Conservation (phyloP, 2,329 filamentous ascomycete genomes). For the Microsporum audouinii region DNA sequence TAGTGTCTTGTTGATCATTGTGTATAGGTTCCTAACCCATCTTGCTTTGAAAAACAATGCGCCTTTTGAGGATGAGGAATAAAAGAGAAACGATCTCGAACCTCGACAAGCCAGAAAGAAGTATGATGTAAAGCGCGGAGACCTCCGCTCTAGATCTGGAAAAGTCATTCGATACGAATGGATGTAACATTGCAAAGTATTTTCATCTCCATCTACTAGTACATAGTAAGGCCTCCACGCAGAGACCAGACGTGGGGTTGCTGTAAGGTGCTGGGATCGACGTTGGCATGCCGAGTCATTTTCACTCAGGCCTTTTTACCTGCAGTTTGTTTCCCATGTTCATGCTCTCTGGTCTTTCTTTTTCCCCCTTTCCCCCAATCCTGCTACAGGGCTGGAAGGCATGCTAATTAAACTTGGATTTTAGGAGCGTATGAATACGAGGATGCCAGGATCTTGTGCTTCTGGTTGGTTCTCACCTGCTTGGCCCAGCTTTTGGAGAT, state of each 20-base stretch:
- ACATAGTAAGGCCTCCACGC: neutral
- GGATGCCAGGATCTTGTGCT: neutral
- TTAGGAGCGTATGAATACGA: neutral
- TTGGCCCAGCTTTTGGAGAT: neutral
- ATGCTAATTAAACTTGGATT: neutral
- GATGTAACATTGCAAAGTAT: no score
- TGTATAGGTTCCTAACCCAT: neutral
- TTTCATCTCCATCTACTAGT: no score
- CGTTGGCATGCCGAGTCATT: neutral
- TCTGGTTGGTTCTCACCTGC: neutral
- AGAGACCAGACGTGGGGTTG: neutral
- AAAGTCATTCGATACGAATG: neutral
- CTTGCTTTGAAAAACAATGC: neutral
- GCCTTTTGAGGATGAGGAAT: no score
- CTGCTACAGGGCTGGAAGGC: neutral
- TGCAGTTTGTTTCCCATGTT: neutral
- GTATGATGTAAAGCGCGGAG: neutral
- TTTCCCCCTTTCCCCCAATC: neutral
- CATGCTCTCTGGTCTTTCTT: neutral
- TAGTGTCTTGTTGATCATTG: neutral
- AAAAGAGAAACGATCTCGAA: neutral
- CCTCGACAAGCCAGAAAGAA: neutral
- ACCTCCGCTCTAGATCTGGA: neutral
- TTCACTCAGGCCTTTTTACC: neutral
- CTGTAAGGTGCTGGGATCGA: neutral